These are phyloP conservation scores for Saccharomyces hybrid DNA, from an alignment of 1,139 yeast genomes.

Conservation along the genomic window DNA sequence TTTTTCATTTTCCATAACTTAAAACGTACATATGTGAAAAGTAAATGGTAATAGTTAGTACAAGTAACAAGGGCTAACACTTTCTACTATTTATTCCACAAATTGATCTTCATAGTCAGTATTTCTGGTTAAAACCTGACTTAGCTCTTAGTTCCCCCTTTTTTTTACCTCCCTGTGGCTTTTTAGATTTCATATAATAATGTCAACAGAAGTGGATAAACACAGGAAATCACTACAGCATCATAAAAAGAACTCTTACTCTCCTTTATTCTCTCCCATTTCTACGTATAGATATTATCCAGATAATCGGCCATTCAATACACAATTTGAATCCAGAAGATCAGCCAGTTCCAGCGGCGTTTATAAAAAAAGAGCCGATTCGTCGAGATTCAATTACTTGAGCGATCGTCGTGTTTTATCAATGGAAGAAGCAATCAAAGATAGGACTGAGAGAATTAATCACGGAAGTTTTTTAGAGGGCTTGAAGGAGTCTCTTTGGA, in stretches of 20 bases:
- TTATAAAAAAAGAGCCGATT: neutral
- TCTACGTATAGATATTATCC: constrained; percentile 8
- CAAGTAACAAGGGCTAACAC: no score
- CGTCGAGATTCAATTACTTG: neutral
- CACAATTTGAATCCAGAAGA: neutral
- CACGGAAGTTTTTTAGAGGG: neutral
- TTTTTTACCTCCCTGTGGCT: neutral
- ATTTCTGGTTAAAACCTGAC: no score
- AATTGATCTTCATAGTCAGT: neutral
- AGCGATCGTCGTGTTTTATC: neutral
- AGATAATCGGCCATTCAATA: neutral
- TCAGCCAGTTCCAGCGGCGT: neutral
- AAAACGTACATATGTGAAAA: neutral
- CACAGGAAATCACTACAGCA: constrained; percentile 11
- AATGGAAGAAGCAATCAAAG: neutral
- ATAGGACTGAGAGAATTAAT: neutral
- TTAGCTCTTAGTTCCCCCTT: neutral
- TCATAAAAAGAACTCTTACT: constrained; percentile 7
- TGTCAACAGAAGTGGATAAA: constrained; percentile 9
- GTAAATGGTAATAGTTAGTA: no score
- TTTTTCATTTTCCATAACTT: neutral
- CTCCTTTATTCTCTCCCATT: constrained; percentile 9
- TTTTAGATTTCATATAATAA: neutral
- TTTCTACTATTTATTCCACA: no score
- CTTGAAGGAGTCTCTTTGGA: neutral